A percentile compares a stretch with the other conserved stretches of the same genome.
Conservation (phyloP, 2,329 filamentous ascomycete species). For the Tolypocladium ophioglossoides region DNA sequence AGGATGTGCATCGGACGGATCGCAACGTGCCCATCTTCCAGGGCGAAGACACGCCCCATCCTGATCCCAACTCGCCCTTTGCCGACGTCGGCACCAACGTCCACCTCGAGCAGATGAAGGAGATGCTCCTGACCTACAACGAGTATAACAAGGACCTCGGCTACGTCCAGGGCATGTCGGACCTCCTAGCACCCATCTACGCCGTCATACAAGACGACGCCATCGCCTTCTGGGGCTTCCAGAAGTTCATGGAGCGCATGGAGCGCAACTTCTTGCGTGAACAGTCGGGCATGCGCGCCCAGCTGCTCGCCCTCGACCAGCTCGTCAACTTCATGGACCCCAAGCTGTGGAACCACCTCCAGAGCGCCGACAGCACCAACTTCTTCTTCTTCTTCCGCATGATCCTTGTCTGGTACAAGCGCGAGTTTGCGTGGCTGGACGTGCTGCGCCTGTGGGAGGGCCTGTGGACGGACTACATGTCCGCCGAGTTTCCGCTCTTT, state of each 20-base stretch:
- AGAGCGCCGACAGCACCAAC: constrained; percentile 88
- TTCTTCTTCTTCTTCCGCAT: constrained; percentile 99
- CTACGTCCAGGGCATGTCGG: constrained; percentile 98
- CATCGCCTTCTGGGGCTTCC: constrained; percentile 92
- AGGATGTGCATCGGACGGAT: constrained; percentile 96
- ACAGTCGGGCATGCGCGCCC: constrained; percentile 90
- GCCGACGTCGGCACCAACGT: constrained; percentile 90
- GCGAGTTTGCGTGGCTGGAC: constrained; percentile 86
- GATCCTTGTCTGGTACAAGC: constrained; percentile 97
- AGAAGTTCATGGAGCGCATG: constrained; percentile 95
- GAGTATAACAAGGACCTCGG: constrained; percentile 93
- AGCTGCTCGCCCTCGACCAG: constrained; percentile 84
- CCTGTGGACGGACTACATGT: constrained; percentile 87
- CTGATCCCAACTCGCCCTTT: constrained; percentile 91
- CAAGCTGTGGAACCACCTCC: constrained; percentile 80
- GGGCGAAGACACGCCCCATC: constrained; percentile 92
- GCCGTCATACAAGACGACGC: constrained; percentile 97
- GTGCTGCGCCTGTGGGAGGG: constrained; percentile 83
- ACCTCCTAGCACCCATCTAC: constrained; percentile 90
- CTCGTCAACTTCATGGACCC: constrained; percentile 96
- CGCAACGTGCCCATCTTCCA: constrained; percentile 90
- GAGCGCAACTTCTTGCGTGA: constrained; percentile 93
- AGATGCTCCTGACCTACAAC: constrained; percentile 97
- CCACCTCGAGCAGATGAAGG: constrained; percentile 97
- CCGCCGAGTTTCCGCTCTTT: constrained; percentile 87